Percentiles rank a stretch among this genome's conserved stretches.
These are phyloP conservation scores for Vigna trinervia DNA, from an alignment of 306 rosid species.

Conservation along the genomic window DNA sequence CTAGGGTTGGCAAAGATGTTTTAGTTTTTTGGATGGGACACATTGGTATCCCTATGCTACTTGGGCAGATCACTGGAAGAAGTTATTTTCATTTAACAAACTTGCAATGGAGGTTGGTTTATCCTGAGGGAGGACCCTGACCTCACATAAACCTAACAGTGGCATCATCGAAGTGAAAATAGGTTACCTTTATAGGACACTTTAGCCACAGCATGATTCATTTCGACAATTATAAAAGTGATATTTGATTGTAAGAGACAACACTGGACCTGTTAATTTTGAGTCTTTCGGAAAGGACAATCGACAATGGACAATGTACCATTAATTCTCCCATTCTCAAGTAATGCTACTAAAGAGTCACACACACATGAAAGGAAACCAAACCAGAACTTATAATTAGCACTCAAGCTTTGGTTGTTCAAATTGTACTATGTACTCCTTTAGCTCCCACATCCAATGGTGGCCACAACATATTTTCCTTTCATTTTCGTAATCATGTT, in stretches of 20 bases:
- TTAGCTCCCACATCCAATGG: background rate
- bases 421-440: background rate
- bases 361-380: background rate
- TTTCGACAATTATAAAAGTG: background rate
- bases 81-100: background rate
- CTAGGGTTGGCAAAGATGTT: background rate
- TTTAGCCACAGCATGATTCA: background rate
- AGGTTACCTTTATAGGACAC: background rate
- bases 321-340: background rate
- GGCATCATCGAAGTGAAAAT: background rate
- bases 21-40: background rate
- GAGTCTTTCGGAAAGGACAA: background rate
- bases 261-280: background rate
- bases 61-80: background rate
- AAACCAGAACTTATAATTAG: background rate
- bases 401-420: background rate
- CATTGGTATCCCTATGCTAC: background rate
- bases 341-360: constrained; percentile 3
- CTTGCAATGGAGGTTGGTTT: background rate
- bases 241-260: background rate
- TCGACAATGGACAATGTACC: constrained; percentile 17
- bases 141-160: background rate
- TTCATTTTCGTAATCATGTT: background rate
- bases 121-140: background rate
- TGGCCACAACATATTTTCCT: background rate